Evolutionary conservation across 352 stramenopile genomes (phyloP), one percentile per base, ranked within the genome.

Genomic region (Aphanomyces euteiches): DNA sequence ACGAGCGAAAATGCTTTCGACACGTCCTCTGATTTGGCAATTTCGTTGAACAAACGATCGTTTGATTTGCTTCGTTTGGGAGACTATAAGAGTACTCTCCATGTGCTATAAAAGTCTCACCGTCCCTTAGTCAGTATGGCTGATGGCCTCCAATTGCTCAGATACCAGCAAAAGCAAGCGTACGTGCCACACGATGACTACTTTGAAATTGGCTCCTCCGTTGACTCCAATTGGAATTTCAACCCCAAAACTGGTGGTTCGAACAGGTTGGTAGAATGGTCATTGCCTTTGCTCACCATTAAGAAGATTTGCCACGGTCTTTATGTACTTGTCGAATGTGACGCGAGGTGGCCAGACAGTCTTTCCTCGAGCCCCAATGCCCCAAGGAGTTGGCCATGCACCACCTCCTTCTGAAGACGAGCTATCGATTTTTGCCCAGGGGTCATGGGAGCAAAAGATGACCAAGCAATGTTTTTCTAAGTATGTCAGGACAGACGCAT

Each of bases 101-200:
- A 58, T 36, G 50, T 36, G n/a, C 45, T n/a, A 2, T 58, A 10
- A 12, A 58, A 12, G 50, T 58, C 21, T 37, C 13, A 8, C 8
- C 13, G 8, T 58, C 7, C 50, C 19, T 58, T 61, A 61, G 54
- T 45, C 39, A 43, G 0, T 3, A 77, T 85, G 57, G 81, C 84
- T 7, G 89, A 96, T 77, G 89, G 89, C n/a, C 77, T 96, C 36
- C 88, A 96, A 74, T 84, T 95, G 41, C 73, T 96, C 47, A 72
- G 84, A 7, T 96, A 96, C 75, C 84, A 92, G 59, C 68, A 78
- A 15, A 89, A 77, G 13, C 86, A 82, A 36, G 89, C 84, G n/a
- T 96, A 96, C 67, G 79, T 82, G 36, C 73, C 77, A 19, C 89
- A 96, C 79, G 74, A 88, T 56, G 89, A 96, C 80, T 96, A 79